Percentiles rank a stretch among this genome's conserved stretches.
These are phyloP conservation scores for Coniochaeta sp. DNA, from an alignment of 2,329 filamentous ascomycete genomes.

Conservation along the genomic window DNA sequence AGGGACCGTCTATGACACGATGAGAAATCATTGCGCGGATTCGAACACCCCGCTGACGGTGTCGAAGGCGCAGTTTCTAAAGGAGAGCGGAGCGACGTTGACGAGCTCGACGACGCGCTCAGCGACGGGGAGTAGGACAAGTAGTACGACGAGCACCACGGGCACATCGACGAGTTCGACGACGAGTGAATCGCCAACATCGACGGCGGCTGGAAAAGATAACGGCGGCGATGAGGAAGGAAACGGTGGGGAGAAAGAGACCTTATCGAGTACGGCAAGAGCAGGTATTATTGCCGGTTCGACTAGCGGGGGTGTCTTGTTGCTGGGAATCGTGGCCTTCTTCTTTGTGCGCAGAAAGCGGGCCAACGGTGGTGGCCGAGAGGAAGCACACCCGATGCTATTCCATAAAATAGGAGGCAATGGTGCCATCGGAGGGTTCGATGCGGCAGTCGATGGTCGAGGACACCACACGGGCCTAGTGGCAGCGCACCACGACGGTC, in stretches of 20 bases:
- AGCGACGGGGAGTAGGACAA: too few species aligned
- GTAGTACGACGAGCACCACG: constrained; percentile 9
- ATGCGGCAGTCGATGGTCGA: background rate
- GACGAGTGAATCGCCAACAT: background rate
- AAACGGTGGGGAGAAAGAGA: constrained; percentile 5
- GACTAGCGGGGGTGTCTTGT: constrained; percentile 10
- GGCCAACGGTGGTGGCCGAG: constrained; percentile 10
- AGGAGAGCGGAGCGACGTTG: constrained; percentile 13
- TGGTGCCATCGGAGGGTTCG: background rate
- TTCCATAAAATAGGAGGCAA: constrained; percentile 8
- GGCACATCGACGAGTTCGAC: constrained; percentile 10
- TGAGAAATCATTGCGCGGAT: constrained; percentile 34
- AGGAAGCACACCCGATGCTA: constrained; percentile 24
- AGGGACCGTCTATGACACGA: constrained; percentile 32
- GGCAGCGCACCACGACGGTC: background rate
- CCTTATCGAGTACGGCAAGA: constrained; percentile 16
- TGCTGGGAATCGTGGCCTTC: constrained; percentile 12
- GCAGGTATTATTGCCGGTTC: constrained; percentile 22
- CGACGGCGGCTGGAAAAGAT: constrained; percentile 7
- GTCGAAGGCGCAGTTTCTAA: constrained; percentile 32
- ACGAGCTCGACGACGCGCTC: too few species aligned
- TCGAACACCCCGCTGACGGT: constrained; percentile 37
- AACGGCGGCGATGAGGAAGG: constrained; percentile 3
- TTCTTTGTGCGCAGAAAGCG: constrained; percentile 17
- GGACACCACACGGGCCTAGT: background rate